phyloP scores from a whole-genome alignment of 1,284 basidiomycete genomes.

The Kwoniella shivajii region DNA sequence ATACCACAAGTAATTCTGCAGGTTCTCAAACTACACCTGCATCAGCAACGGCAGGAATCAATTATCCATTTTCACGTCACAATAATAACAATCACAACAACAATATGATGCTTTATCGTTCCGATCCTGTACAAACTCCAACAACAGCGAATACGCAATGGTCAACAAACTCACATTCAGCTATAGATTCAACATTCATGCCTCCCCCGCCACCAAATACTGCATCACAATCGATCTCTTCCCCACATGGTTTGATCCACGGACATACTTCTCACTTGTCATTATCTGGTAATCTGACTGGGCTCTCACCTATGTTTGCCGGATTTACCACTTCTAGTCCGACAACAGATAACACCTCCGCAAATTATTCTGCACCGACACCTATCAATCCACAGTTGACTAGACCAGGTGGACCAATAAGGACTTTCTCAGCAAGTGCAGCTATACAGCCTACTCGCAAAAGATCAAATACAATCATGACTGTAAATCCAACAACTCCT shows the following conservation, averaged over 20 bases:
- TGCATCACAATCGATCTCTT: conserved; percentile 1
- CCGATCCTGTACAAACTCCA: conserved; percentile 2
- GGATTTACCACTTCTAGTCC: conserved; percentile 10
- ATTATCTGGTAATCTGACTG: conserved; percentile 2
- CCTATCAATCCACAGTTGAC: conserved; percentile 2
- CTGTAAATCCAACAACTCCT: not conserved
- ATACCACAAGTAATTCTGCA: not conserved
- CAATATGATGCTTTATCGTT: not conserved
- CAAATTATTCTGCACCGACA: not conserved
- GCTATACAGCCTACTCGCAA: conserved; percentile 2
- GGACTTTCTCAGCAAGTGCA: conserved; percentile 14
- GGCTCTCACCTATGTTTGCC: conserved; percentile 20
- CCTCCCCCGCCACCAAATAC: conserved; percentile 10
- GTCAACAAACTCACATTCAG: conserved; percentile 3
- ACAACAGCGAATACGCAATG: conserved; percentile 11
- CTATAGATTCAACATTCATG: conserved; percentile 7
- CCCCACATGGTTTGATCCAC: not conserved
- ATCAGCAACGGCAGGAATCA: not conserved
- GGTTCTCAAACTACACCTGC: conserved; percentile 2
- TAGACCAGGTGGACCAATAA: conserved; percentile 10
- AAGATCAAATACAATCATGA: conserved; percentile 13
- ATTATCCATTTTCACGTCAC: not conserved
- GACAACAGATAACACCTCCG: not conserved
- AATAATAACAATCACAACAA: not conserved
- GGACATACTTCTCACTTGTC: conserved; percentile 5